Base-by-base conservation (phyloP, 371 early-diverging fungal genomes). In the Mortierella sp. region DNA sequence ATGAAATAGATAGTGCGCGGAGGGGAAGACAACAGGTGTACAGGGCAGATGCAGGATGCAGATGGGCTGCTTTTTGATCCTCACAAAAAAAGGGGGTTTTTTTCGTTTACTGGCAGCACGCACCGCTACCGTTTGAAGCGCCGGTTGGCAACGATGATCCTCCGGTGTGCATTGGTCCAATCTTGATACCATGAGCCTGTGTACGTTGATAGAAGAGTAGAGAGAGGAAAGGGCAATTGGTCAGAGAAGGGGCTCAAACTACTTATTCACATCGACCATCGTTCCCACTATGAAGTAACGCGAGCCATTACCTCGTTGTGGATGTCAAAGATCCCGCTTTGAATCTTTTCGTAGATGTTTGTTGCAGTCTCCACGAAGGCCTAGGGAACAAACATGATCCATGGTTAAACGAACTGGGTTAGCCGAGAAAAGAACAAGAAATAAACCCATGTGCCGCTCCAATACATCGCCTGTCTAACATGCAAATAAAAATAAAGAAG, bases 261-360 rank as follows among this genome's bases (percentile, higher is more conserved):
- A 24, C n/a, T 43, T 11, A n/a, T 19, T 3, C 2, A 55, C 3
- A 34, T 8, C 16, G 14, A 13, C n/a, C 48, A 48, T 50, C n/a
- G n/a, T 50, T 50, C 14, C 19, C 1, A 22, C 22, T 45, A 34
- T 34, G 19, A 48, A 64, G 66, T 61, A 22, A 10, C 26, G 3
- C 5, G 50, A 29, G 22, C 34, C 26, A 9, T 68, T 87, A 91
- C 92, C 89, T 94, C 94, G 73, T 94, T 93, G 52, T 90, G 90
- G 31, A 94, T 88, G 63, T 91, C 93, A 79, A 95, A 91, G 41
- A 94, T 90, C 29, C 95, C 95, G 66, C 89, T 86, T 74, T 93
- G 92, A 45, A 95, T 95, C 89, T 95, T 95, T 47, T 92, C 93
- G 80, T 95, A 93, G n/a, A 95, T 94, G 74, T 93, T 90, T 68